Evolutionary conservation across 106 monocot genomes (phyloP), one percentile per base, ranked within the genome.

Genomic region (Amphibolis antarctica): DNA sequence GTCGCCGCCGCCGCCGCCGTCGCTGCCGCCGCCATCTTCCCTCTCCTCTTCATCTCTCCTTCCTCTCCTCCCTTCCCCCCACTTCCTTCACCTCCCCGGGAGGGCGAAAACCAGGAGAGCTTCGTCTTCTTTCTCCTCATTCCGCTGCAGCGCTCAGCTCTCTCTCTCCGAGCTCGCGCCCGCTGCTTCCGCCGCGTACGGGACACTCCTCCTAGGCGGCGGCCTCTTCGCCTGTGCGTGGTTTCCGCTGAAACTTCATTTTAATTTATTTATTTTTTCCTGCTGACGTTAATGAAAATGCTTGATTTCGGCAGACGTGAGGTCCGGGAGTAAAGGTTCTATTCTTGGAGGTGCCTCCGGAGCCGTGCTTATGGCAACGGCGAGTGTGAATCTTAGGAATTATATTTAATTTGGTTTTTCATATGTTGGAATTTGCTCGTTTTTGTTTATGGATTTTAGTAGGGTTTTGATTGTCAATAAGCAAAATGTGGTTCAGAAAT

Each of bases 281-380:
- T 31, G 12, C 22, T 44, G 13, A 29, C 15, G 22, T n/a, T 43
- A 12, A 42, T 26, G 10, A 5, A 10, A 44, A 48, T 53, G 23
- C 1, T 23, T n/a, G 27, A 14, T 46, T 4, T 21, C n/a, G 57
- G 24, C 59, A 92, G 86, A 88, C 76, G 42, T 64, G 84, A 87
- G 80, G 60, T 82, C 92, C n/a, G 75, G 80, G 30, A 92, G 92
- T 63, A 92, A 78, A 55, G 87, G 92, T 0, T 92, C 92, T 10
- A 66, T 80, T 68, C 24, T 78, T 12, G 92, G 92, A 45, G 92
- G 92, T 0, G 31, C 85, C 5, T 73, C 87, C 52, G 87, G 92
- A 17, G 71, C 79, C 53, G 73, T 76, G 9, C 79, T 87, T 1
- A 82, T 85, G 92, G 82, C 78, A 15, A 60, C 61, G 44, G 92